Evolutionary conservation across 306 rosid genomes (phyloP).

Genomic region (Cucurbita moschata): DNA sequence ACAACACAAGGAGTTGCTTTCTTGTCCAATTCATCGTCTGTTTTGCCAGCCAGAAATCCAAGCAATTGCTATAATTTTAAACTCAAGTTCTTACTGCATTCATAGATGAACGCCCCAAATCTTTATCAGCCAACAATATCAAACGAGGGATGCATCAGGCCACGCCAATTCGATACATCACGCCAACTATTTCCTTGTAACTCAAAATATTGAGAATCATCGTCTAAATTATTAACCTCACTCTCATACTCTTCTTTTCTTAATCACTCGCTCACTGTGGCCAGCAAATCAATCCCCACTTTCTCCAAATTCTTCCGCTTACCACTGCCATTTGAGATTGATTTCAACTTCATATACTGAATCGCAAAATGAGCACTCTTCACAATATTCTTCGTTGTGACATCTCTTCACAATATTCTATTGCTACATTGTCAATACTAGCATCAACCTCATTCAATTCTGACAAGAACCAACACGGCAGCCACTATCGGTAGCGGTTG

Average conservation of each 20-base stretch:
- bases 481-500: slow-evolving; percentile 48
- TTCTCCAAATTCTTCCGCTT: slow-evolving; percentile 17
- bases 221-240: slow-evolving; percentile 7
- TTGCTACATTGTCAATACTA: slow-evolving; percentile 13
- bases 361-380: slow-evolving; percentile 49
- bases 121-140: neutral
- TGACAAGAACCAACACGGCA: no score
- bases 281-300: slow-evolving; percentile 30
- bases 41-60: neutral
- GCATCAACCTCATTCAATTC: no score
- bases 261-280: slow-evolving; percentile 34
- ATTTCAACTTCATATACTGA: slow-evolving; percentile 63
- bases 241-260: slow-evolving; percentile 18
- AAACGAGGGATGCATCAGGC: neutral
- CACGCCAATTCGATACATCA: neutral
- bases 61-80: neutral
- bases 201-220: slow-evolving; percentile 23
- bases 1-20: neutral
- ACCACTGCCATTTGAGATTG: slow-evolving; percentile 26
- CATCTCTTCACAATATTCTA: slow-evolving; percentile 24
- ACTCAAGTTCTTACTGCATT: neutral
- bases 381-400: slow-evolving; percentile 8
- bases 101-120: neutral
- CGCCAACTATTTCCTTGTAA: neutral
- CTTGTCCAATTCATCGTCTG: neutral